A percentile compares a stretch with the other conserved stretches of the same genome.
phyloP scores from a whole-genome alignment of 2,329 filamentous ascomycete species.

The Fusarium longipes region DNA sequence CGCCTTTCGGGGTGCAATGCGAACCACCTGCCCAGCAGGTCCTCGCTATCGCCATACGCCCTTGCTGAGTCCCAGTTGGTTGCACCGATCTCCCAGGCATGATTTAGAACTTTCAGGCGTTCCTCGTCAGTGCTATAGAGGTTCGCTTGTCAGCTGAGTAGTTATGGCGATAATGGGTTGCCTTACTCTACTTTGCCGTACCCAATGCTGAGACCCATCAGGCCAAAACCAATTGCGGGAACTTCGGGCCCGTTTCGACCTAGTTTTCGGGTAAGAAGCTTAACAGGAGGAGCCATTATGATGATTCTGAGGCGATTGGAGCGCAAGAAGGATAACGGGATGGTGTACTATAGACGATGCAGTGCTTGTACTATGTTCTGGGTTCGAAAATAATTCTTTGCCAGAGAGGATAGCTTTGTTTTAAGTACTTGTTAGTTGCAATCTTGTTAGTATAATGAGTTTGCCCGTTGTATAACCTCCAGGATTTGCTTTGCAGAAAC shows the following conservation, averaged over 20 bases:
- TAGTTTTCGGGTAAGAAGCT: background rate
- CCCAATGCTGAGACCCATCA: background rate
- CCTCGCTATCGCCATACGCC: background rate
- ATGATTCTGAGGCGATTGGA: too few species aligned
- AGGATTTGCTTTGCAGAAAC: too few species aligned
- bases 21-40: background rate
- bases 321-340: too few species aligned
- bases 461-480: too few species aligned
- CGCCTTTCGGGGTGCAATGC: background rate
- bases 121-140: background rate
- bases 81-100: background rate
- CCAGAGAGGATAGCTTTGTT: too few species aligned
- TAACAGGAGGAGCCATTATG: background rate
- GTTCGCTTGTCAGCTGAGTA: background rate
- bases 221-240: background rate
- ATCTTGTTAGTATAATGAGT: too few species aligned
- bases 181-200: background rate
- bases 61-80: background rate
- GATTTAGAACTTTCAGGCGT: background rate
- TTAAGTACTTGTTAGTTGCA: too few species aligned
- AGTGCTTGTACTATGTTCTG: too few species aligned
- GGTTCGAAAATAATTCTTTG: too few species aligned
- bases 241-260: background rate
- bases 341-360: too few species aligned
- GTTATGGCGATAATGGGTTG: background rate